Evolutionary conservation across 192 early-diverging fungal species (phyloP), one percentile per base, ranked within the genome.

Genomic region (Physocladia obscura): DNA sequence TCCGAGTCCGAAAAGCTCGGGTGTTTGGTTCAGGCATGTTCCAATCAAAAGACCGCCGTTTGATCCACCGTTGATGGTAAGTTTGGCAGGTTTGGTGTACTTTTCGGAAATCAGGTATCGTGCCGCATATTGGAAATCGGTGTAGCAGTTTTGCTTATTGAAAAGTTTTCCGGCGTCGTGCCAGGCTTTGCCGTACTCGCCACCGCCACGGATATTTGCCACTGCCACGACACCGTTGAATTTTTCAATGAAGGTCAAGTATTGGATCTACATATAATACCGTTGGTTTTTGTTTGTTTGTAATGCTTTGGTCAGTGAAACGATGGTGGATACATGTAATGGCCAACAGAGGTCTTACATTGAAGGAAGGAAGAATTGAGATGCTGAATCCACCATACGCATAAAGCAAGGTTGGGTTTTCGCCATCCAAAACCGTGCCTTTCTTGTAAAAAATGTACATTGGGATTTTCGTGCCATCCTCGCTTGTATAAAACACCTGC

Each of bases 141-240:
- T 89, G 78, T 89, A 89, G n/a, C 79, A 78, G 71, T 89, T 91
- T 65, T 91, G 89, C 71, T 90, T 91, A 35, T 87, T 87, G 34
- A 57, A 38, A n/a, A 83, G 56, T 34, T 72, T 74, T 30, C 89
- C 90, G 13, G 24, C 27, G 44, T 82, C 58, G 65, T 85, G 76
- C 82, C 82, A 84, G 21, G 70, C 76, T 34, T 77, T 38, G n/a
- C 82, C 82, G 57, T 79, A 84, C 57, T 91, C 90, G 50, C 83
- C 80, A 31, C 90, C 90, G 21, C 90, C 90, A 26, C 90, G 87
- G 51, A 91, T 73, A 75, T 90, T 89, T 39, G 88, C 87, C 21
- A 85, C 71, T 30, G 77, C 83, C 4, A 85, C 76, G 17, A 89
- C 80, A 6, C 84, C 89, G 52, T 81, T 77, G 51, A 79, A 71